Percentiles rank a stretch among this genome's conserved stretches.
These are phyloP conservation scores for Globisporangium heterothallicum DNA, from an alignment of 352 stramenopile species.

Conservation along the genomic window DNA sequence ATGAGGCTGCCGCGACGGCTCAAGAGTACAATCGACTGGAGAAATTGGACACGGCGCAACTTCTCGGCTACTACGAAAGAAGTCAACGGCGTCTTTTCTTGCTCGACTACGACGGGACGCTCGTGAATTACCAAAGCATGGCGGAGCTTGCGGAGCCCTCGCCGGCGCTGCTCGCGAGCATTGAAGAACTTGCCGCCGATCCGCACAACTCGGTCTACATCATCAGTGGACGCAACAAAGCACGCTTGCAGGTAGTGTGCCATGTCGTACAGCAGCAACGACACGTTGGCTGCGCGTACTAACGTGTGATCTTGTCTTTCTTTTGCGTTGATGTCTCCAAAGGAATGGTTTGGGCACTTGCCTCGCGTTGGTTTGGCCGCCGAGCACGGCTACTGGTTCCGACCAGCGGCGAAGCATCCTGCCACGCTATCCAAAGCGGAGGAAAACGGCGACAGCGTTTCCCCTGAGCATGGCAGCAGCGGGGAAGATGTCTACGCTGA, in stretches of 20 bases:
- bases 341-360: slow-evolving; percentile 84
- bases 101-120: slow-evolving; percentile 82
- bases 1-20: slow-evolving; percentile 62
- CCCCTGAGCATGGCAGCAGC: background rate
- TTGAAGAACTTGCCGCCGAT: slow-evolving; percentile 63
- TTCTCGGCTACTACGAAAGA: slow-evolving; percentile 80
- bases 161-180: slow-evolving; percentile 44
- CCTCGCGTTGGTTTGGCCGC: slow-evolving; percentile 69
- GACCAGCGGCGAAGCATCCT: slow-evolving; percentile 54
- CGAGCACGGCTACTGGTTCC: slow-evolving; percentile 81
- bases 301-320: background rate
- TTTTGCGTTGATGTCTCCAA: background rate
- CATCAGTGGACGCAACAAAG: slow-evolving; percentile 79
- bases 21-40: slow-evolving; percentile 86
- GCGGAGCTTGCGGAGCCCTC: slow-evolving; percentile 60
- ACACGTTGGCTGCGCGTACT: background rate
- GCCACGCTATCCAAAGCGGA: slow-evolving; percentile 13
- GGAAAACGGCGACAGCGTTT: background rate
- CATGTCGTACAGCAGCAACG: background rate
- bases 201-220: slow-evolving; percentile 83
- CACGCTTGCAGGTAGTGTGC: slow-evolving; percentile 37
- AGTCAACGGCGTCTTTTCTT: slow-evolving; percentile 79
- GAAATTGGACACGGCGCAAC: slow-evolving; percentile 76
- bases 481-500: background rate
- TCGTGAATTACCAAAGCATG: slow-evolving; percentile 80